A percentile compares a stretch with the other conserved stretches of the same genome.
These are phyloP conservation scores for Fusarium musae DNA, from an alignment of 2,329 filamentous ascomycete genomes.

Conservation along the genomic window DNA sequence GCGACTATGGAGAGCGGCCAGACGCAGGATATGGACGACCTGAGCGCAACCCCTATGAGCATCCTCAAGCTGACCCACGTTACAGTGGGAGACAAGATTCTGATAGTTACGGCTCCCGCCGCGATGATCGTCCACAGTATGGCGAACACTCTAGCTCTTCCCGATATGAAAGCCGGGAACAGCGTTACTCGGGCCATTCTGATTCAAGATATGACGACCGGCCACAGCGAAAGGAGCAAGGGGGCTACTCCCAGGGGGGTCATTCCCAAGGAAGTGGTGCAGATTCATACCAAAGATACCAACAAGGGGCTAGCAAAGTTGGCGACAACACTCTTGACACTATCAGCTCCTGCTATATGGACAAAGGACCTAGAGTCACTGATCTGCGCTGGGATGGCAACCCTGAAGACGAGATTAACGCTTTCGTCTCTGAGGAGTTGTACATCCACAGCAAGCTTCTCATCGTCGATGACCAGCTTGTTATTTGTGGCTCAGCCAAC, in stretches of 20 bases:
- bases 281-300: constrained; percentile 75
- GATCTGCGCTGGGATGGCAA: constrained; percentile 65
- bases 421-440: constrained; percentile 71
- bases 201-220: constrained; percentile 12
- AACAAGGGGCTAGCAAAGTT: constrained; percentile 70
- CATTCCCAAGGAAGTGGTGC: constrained; percentile 37
- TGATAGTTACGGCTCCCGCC: constrained; percentile 9
- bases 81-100: constrained; percentile 6
- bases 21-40: not conserved
- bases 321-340: constrained; percentile 74
- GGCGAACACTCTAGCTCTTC: constrained; percentile 4
- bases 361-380: constrained; percentile 76
- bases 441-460: constrained; percentile 76
- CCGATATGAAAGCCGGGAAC: constrained; percentile 1
- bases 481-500: constrained; percentile 79
- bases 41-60: constrained; percentile 9
- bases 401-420: constrained; percentile 66
- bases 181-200: not conserved
- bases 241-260: not conserved
- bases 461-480: constrained; percentile 83
- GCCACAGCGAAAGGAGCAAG: constrained; percentile 7
- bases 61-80: constrained; percentile 17
- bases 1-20: constrained; percentile 3
- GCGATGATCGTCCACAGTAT: constrained; percentile 15
- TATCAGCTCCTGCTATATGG: constrained; percentile 86